Conservation (phyloP, 2,329 filamentous ascomycete species). For the Aureobasidium sp. region DNA sequence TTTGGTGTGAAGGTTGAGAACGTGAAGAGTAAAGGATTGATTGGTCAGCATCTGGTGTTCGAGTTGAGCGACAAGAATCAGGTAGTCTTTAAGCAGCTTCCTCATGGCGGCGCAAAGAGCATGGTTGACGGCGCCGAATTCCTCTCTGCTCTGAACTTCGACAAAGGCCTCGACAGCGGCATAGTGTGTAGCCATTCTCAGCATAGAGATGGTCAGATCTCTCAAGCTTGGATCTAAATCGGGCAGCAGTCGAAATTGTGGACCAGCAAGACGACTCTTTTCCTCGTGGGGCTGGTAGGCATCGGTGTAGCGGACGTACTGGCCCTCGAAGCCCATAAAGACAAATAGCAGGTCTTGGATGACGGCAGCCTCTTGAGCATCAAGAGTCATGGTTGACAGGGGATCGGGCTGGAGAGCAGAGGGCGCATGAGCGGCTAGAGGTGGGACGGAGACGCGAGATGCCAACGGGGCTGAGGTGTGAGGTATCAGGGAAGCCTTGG, state of each 20-base stretch:
- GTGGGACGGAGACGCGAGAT: conserved; percentile 56
- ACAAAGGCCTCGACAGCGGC: conserved; percentile 86
- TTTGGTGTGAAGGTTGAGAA: conserved; percentile 85
- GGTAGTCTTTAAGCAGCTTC: conserved; percentile 85
- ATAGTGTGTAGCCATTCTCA: conserved; percentile 92
- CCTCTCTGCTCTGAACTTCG: conserved; percentile 85
- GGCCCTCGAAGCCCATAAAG: conserved; percentile 98
- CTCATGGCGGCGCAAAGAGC: conserved; percentile 92
- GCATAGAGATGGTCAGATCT: conserved; percentile 79
- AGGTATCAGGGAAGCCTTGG: conserved; percentile 67
- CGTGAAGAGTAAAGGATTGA: conserved; percentile 81
- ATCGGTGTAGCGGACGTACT: conserved; percentile 83
- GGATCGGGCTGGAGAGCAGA: conserved; percentile 59
- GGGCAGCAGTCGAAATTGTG: conserved; percentile 68
- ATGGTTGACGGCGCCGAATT: conserved; percentile 93
- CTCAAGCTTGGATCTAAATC: conserved; percentile 87
- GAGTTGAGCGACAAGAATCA: conserved; percentile 85
- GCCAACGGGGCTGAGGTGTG: conserved; percentile 67
- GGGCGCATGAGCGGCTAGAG: conserved; percentile 60
- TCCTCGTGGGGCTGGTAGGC: conserved; percentile 78
- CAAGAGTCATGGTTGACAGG: conserved; percentile 64
- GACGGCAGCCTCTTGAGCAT: conserved; percentile 78
- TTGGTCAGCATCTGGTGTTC: conserved; percentile 91
- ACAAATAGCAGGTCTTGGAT: conserved; percentile 89
- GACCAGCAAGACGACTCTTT: conserved; percentile 78